phyloP scores from a whole-genome alignment of 2,329 filamentous ascomycete genomes.

The Penicillium vulpinum region DNA sequence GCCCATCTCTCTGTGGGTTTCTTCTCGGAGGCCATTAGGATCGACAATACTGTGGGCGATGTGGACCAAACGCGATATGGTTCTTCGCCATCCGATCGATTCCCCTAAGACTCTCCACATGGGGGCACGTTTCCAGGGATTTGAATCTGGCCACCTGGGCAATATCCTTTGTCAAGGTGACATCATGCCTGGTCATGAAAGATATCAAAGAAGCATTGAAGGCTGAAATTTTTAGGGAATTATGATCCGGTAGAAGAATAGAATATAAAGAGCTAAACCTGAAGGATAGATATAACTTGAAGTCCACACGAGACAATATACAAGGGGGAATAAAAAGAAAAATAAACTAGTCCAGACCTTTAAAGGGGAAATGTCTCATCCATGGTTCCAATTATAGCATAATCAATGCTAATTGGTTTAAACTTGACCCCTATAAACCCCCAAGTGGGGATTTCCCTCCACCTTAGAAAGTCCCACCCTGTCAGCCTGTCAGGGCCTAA shows the following conservation, averaged over 20 bases:
- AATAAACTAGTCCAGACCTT: background rate
- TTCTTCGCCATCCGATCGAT: slow-evolving; percentile 1
- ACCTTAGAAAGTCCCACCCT: slow-evolving; percentile 1
- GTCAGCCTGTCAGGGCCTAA: slow-evolving; percentile 14
- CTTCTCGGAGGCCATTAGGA: background rate
- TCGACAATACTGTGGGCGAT: background rate
- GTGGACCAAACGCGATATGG: background rate
- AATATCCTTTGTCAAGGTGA: background rate
- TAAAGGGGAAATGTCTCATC: slow-evolving; percentile 13
- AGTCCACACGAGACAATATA: too few species aligned
- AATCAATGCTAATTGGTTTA: background rate
- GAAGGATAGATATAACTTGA: too few species aligned
- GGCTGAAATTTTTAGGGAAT: background rate
- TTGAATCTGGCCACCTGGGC: background rate
- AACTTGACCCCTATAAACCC: background rate
- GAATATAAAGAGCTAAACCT: background rate
- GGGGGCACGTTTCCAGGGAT: background rate
- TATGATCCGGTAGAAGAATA: background rate
- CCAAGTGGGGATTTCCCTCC: slow-evolving; percentile 1
- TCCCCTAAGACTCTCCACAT: slow-evolving; percentile 2
- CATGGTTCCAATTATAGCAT: slow-evolving; percentile 7
- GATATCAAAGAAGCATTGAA: background rate
- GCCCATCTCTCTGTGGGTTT: background rate
- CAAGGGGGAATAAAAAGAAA: too few species aligned
- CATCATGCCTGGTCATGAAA: background rate